Evolutionary conservation across 1,139 yeast species (phyloP), one percentile per base, ranked within the genome.

Genomic region (Arxiozyma heterogenica): DNA sequence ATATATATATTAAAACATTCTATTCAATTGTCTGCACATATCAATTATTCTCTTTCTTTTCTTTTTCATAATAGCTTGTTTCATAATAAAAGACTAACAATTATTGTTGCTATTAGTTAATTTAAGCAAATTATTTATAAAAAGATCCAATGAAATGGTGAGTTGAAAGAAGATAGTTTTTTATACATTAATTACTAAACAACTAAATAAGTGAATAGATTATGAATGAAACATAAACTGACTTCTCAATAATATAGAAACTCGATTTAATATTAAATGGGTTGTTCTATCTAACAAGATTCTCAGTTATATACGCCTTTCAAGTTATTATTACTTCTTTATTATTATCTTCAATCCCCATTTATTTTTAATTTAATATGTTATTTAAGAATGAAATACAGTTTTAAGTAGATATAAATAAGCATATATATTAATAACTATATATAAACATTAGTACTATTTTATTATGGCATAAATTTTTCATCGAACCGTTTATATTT

Each of bases 251-350:
- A 15, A 34, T 4, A 27, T n/a, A 44, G 15, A 12, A 18, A 9
- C 6, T 20, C 5, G 39, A 20, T 44, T 44, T 17, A 17, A 44
- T 44, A 27, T 20, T 55, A 15, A 62, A 57, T 50, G 61, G 64
- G 15, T 57, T 73, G 46, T 80, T 81, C 12, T 59, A 61, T 45
- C 63, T 84, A 57, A 86, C 95, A 41, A 79, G 77, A 59, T 68
- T 78, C 44, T 82, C 93, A 49, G 95, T 96, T 21, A 81, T 81
- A 59, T 80, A 85, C 64, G 98, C 99, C 34, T 88, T 93, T 61
- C 98, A 93, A 70, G 81, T 91, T 55, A 82, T 93, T 56, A 82
- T 90, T 50, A 67, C 82, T 58, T 80, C 91, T n/a, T 79, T 95
- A 34, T 72, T 89, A 53, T 71, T 88, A 56, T 95, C 95, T 1